Percentiles rank a stretch among this genome's conserved stretches.
These are phyloP conservation scores for Penicillium sp. DNA, from an alignment of 2,329 filamentous ascomycete genomes.

Conservation along the genomic window DNA sequence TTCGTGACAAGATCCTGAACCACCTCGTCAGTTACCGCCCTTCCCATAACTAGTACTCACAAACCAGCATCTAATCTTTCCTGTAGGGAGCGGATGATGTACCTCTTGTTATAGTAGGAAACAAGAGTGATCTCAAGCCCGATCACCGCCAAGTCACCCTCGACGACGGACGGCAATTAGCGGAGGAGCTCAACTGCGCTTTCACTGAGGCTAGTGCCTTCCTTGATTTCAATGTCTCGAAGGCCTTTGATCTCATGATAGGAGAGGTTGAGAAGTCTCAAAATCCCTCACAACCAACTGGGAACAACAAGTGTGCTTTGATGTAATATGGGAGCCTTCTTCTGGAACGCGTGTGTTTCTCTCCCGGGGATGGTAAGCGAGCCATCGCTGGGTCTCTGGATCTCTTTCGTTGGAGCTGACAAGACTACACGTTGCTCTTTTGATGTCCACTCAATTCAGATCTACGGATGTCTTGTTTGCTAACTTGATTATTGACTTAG, in stretches of 20 bases:
- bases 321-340: constrained; percentile 62
- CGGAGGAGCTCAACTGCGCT: constrained; percentile 83
- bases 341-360: constrained; percentile 1
- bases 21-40: constrained; percentile 65
- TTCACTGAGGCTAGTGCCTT: constrained; percentile 94
- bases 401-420: background rate
- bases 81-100: constrained; percentile 82
- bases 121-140: constrained; percentile 90
- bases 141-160: constrained; percentile 88
- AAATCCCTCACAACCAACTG: constrained; percentile 80
- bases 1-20: constrained; percentile 95
- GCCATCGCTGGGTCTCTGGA: background rate
- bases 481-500: background rate
- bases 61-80: background rate
- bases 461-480: background rate
- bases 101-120: constrained; percentile 90
- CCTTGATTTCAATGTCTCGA: constrained; percentile 89
- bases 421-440: background rate
- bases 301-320: constrained; percentile 73
- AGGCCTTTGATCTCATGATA: constrained; percentile 91
- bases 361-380: constrained; percentile 5
- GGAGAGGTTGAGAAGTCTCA: constrained; percentile 92
- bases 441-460: constrained; percentile 1
- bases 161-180: constrained; percentile 80
- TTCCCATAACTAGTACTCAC: background rate